Evolutionary conservation across 2,329 filamentous ascomycete species (phyloP), one percentile per base, ranked within the genome.

Genomic region (Aureobasidium sp.): DNA sequence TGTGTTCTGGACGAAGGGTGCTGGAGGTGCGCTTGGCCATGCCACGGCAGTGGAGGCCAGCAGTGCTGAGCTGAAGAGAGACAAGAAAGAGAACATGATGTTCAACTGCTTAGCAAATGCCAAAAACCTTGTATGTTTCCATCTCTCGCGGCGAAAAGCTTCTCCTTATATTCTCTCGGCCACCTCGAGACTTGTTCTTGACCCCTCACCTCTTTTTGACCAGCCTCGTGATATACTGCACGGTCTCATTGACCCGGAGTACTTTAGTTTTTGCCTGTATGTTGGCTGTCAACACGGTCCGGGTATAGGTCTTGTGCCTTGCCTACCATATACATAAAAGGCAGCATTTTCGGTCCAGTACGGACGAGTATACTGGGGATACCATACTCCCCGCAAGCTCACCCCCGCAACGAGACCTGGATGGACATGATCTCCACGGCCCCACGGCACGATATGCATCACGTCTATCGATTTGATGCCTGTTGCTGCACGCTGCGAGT

Each of bases 1-100:
- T 49, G 67, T 67, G 55, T 61, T 62, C 29, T 60, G 44, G 15
- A 60, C 44, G 9, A 49, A 60, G 3, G 34, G 44, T 12, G 39
- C 45, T 22, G 56, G 44, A 31, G 44, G 44, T 51, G 45, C 44
- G 31, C 45, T 60, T 20, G 56, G 56, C 56, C 56, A 60, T 44
- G 56, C 56, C 15, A 49, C 22, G 11, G 56, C 45, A 27, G 44
- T 51, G 34, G 44, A 41, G 2, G 25, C 45, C 45, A 60, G 31
- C 44, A 60, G 34, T 31, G 56, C 36, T 41, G 56, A 36, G 15
- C 44, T 31, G 5, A 60, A 41, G 42, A 60, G 15, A 31, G 56
- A 60, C n/a, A 60, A 31, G 34, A 39, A 3, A 60, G 45, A 60
- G 45, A 60, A 39, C 56, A 51, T 60, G 20, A 22, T 42, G 56